Conservation (phyloP, 2,329 filamentous ascomycete genomes). For the Trichophyton equinum region DNA sequence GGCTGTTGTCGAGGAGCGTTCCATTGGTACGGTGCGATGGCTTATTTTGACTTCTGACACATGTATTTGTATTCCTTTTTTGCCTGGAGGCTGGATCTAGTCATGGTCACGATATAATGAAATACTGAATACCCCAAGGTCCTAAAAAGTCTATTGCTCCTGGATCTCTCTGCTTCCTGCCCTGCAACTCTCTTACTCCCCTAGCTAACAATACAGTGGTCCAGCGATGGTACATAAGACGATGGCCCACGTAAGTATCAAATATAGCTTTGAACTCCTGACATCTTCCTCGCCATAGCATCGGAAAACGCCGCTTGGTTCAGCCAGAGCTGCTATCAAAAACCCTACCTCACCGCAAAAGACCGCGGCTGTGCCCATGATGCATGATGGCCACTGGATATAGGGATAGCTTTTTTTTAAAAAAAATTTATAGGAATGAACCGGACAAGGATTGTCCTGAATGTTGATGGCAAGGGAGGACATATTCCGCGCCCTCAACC, state of each 20-base stretch:
- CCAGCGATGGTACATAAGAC: constrained; percentile 5
- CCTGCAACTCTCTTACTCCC: not conserved
- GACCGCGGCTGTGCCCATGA: constrained; percentile 59
- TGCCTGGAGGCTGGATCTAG: not conserved
- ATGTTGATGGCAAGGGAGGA: constrained; percentile 46
- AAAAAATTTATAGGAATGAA: constrained; percentile 35
- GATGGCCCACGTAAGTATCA: constrained; percentile 3
- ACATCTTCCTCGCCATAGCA: not conserved
- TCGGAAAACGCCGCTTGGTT: constrained; percentile 23
- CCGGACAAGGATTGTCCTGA: constrained; percentile 47
- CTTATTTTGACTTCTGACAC: not conserved
- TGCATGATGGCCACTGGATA: constrained; percentile 55
- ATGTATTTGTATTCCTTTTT: not conserved
- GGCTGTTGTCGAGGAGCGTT: not conserved
- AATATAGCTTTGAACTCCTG: not conserved
- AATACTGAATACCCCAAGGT: constrained; percentile 17
- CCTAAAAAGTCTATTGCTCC: not conserved
- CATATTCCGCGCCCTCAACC: constrained; percentile 10
- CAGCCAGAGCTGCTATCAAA: constrained; percentile 56
- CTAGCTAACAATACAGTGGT: not conserved
- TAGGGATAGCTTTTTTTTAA: constrained; percentile 36
- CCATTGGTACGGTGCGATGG: not conserved
- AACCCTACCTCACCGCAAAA: constrained; percentile 72
- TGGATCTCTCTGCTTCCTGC: not conserved
- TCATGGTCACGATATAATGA: not conserved